Percentiles rank a stretch among this genome's conserved stretches.
Evolutionary conservation across 225 moss, liverwort and hornwort genomes (phyloP).

Genomic region (Ulota crispa): DNA sequence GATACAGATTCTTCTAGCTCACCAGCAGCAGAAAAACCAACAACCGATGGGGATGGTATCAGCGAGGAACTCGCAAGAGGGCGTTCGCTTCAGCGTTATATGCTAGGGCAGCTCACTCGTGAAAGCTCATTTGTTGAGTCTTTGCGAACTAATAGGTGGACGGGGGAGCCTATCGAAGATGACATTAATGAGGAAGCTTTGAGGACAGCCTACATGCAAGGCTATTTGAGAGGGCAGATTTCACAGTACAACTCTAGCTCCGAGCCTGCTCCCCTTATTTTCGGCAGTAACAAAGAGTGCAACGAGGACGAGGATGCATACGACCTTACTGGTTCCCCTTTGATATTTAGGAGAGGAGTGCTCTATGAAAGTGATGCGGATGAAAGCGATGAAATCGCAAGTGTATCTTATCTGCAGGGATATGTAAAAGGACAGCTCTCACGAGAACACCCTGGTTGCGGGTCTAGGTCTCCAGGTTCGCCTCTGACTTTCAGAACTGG

Average conservation of each 20-base stretch:
- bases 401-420: slow-evolving; percentile 37
- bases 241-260: slow-evolving; percentile 33
- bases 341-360: slow-evolving; percentile 32
- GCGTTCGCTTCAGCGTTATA: no score
- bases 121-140: no score
- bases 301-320: slow-evolving; percentile 13
- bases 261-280: slow-evolving; percentile 38
- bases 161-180: slow-evolving; percentile 9
- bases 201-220: no score
- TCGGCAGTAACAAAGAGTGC: slow-evolving; percentile 10
- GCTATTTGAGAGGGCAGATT: slow-evolving; percentile 29
- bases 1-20: no score
- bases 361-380: slow-evolving; percentile 19
- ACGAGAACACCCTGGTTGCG: slow-evolving; percentile 37
- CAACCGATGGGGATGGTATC: no score
- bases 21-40: no score
- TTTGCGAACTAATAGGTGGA: no score
- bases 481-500: slow-evolving; percentile 43
- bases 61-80: no score
- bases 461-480: slow-evolving; percentile 40
- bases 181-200: not conserved
- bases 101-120: no score
- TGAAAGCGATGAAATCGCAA: slow-evolving; percentile 29
- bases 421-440: slow-evolving; percentile 50
- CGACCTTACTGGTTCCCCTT: slow-evolving; percentile 24